A percentile compares a stretch with the other conserved stretches of the same genome.
Conservation (phyloP, 2,329 filamentous ascomycete species). For the Byssothecium circinans region DNA sequence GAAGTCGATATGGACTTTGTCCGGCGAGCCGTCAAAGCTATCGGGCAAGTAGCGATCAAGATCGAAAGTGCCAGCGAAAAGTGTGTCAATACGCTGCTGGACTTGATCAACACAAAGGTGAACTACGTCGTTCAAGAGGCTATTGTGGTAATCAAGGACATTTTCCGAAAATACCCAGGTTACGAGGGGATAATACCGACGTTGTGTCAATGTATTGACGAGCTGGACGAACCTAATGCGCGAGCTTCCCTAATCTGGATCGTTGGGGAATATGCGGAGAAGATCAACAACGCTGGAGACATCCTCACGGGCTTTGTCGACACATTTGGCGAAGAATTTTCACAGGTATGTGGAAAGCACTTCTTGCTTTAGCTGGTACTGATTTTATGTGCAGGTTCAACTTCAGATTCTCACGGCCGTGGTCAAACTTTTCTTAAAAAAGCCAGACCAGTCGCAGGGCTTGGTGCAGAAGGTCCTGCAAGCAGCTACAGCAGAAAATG, state of each 20-base stretch:
- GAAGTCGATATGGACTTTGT: slow-evolving; percentile 99
- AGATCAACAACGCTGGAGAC: slow-evolving; percentile 97
- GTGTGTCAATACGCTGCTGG: slow-evolving; percentile 89
- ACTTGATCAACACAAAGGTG: slow-evolving; percentile 95
- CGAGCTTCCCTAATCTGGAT: slow-evolving; percentile 96
- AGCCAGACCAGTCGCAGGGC: slow-evolving; percentile 86
- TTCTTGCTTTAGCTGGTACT: slow-evolving; percentile 19
- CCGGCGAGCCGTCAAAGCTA: slow-evolving; percentile 88
- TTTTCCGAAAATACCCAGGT: slow-evolving; percentile 94
- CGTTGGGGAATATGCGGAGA: slow-evolving; percentile 97
- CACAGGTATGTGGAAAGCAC: slow-evolving; percentile 65
- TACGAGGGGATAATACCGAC: slow-evolving; percentile 98
- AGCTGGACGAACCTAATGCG: slow-evolving; percentile 91
- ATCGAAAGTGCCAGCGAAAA: slow-evolving; percentile 94
- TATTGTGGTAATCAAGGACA: slow-evolving; percentile 98
- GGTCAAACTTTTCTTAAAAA: slow-evolving; percentile 96
- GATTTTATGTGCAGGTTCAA: slow-evolving; percentile 69
- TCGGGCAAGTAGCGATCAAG: slow-evolving; percentile 98
- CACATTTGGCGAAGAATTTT: slow-evolving; percentile 93
- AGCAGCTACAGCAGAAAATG: slow-evolving; percentile 87
- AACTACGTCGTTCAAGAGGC: slow-evolving; percentile 99
- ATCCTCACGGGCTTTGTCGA: slow-evolving; percentile 91
- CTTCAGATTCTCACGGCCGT: slow-evolving; percentile 95
- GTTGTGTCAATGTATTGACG: slow-evolving; percentile 94
- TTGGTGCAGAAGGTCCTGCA: slow-evolving; percentile 95